phyloP scores from a whole-genome alignment of 2,329 filamentous ascomycete species.

The Fusarium scirpi region DNA sequence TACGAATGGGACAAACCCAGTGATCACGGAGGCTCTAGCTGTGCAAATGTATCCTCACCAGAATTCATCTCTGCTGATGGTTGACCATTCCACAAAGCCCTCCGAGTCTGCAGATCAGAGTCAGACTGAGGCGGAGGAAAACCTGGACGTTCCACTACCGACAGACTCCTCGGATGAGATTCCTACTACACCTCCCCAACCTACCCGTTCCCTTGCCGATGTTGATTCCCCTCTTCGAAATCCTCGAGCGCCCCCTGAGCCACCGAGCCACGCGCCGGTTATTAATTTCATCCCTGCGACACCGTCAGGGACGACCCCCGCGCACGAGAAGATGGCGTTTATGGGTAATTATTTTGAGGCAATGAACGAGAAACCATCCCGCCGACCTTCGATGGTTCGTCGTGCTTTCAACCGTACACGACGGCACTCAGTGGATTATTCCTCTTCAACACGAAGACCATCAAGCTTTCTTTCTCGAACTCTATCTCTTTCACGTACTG shows the following conservation, averaged over 20 bases:
- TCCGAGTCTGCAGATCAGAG: conserved; percentile 59
- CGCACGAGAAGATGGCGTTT: conserved; percentile 63
- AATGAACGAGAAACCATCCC: conserved; percentile 58
- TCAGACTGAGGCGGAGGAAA: conserved; percentile 40
- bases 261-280: conserved; percentile 56
- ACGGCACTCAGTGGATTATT: conserved; percentile 57
- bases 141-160: conserved; percentile 46
- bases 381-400: conserved; percentile 64
- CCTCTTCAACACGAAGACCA: conserved; percentile 54
- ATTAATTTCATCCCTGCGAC: conserved; percentile 73
- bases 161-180: conserved; percentile 54
- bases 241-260: conserved; percentile 68
- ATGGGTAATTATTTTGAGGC: conserved; percentile 67
- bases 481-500: conserved; percentile 64
- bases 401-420: conserved; percentile 65
- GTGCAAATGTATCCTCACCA: conserved; percentile 73
- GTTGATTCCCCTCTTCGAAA: conserved; percentile 73
- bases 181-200: conserved; percentile 66
- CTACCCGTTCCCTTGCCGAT: conserved; percentile 61
- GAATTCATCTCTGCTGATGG: conserved; percentile 72
- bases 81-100: conserved; percentile 66
- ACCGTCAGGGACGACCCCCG: conserved; percentile 69
- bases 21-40: conserved; percentile 72
- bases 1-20: conserved; percentile 70
- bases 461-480: conserved; percentile 62